A percentile compares a stretch with the other conserved stretches of the same genome.
These are phyloP conservation scores for Puccinellia tenuiflora DNA, from an alignment of 176 grass and related monocot species.

Conservation along the genomic window DNA sequence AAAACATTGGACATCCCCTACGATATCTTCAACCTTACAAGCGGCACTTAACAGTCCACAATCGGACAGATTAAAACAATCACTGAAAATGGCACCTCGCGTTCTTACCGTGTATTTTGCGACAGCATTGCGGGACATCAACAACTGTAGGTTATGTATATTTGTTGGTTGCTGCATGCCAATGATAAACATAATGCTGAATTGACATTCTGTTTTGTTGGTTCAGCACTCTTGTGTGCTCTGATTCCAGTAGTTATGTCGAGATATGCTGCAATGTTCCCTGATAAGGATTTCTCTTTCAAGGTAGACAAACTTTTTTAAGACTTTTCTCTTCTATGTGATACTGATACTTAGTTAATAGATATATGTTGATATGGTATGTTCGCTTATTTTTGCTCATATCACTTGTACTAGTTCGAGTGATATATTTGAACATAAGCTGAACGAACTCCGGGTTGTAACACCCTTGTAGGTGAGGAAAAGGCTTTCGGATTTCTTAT, in stretches of 20 bases:
- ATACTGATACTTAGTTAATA: background rate
- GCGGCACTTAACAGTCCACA: conserved; percentile 53
- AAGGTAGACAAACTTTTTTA: conserved; percentile 44
- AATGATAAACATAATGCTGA: conserved; percentile 13
- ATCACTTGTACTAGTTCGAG: background rate
- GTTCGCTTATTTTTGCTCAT: background rate
- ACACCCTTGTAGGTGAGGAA: conserved; percentile 59
- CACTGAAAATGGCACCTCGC: conserved; percentile 62
- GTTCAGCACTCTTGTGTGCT: conserved; percentile 87
- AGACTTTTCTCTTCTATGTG: background rate
- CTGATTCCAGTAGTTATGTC: conserved; percentile 87
- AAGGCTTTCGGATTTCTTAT: conserved; percentile 78
- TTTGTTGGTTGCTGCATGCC: conserved; percentile 11
- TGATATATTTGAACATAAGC: conserved; percentile 4
- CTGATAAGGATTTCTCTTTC: conserved; percentile 86
- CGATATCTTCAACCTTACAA: conserved; percentile 67
- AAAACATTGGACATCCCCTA: conserved; percentile 90
- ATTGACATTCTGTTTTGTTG: conserved; percentile 33
- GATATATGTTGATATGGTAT: background rate
- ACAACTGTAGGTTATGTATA: conserved; percentile 53
- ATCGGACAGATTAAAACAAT: conserved; percentile 73
- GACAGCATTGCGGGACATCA: conserved; percentile 59
- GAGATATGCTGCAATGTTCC: conserved; percentile 87
- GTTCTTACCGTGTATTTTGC: conserved; percentile 69
- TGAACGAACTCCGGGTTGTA: conserved; percentile 1